Base-by-base conservation (phyloP, 2,329 filamentous ascomycete species). In the Phyllosticta paracitricarpa region DNA sequence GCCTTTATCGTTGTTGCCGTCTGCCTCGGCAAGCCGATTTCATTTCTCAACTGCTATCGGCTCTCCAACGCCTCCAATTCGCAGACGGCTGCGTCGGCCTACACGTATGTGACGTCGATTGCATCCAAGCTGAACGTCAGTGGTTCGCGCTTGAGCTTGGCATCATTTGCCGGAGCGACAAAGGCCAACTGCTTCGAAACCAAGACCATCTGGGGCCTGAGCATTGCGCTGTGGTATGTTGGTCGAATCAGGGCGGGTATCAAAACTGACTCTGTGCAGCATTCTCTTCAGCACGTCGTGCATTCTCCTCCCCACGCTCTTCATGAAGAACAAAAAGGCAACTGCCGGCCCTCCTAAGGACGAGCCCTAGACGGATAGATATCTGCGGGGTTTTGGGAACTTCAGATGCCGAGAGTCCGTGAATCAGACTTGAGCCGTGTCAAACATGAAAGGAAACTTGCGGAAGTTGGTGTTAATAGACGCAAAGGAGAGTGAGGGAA, bases 141-240 rank as follows among this genome's bases (percentile, higher is more conserved):
- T 57, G 79, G 78, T n/a, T 77, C 77, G 6, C 78, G 72, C 51
- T 70, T 85, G 61, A 75, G 78, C 22, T 77, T 84, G 63, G 68
- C 70, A 14, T 73, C 77, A 61, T 86, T 82, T 82, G 82, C 84
- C 54, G 82, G 82, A n/a, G 79, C 81, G 8, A 84, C 79, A 12
- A 82, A 79, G 70, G 70, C 82, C 19, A 88, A 89, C 61, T 97
- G 92, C 77, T 85, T 86, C 69, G 86, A 94, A 78, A 85, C 91
- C 73, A 95, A 96, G 81, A 84, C 88, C 17, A 84, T 94, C 66
- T 96, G 91, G 92, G 91, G 91, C 0, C 75, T 96, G 63, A 84
- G 85, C 72, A 92, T 96, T 73, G 86, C 86, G 4, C 81, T 95
- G 57, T 91, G 82, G 82, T 84, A 70, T 70, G 80, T 78, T 56